phyloP scores from a whole-genome alignment of 495 filamentous ascomycete species.

The Apodospora peruviana region DNA sequence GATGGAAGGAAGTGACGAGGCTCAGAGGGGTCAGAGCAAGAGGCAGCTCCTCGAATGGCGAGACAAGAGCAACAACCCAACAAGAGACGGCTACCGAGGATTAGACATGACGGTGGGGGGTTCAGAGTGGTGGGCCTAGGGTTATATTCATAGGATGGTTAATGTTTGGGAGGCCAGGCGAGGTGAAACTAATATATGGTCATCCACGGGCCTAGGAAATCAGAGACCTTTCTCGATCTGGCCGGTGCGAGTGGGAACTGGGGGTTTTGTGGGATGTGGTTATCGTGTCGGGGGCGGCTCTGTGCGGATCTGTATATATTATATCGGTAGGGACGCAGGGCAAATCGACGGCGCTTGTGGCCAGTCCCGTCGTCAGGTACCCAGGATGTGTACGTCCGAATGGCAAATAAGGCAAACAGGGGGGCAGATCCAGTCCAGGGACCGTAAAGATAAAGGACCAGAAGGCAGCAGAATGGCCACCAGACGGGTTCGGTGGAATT shows the following conservation, averaged over 20 bases:
- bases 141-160: conserved; percentile 22
- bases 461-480: conserved; percentile 9
- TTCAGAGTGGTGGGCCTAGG: conserved; percentile 7
- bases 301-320: conserved; percentile 19
- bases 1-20: too few species aligned
- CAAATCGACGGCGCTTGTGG: too few species aligned
- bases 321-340: conserved; percentile 1
- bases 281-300: conserved; percentile 21
- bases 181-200: conserved; percentile 1
- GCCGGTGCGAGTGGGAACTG: conserved; percentile 9
- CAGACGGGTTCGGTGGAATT: conserved; percentile 22
- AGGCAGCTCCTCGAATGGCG: background rate
- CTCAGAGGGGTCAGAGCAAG: too few species aligned
- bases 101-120: conserved; percentile 23
- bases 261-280: conserved; percentile 14
- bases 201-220: conserved; percentile 10
- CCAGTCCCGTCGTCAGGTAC: conserved; percentile 17
- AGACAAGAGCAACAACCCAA: conserved; percentile 10
- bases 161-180: background rate
- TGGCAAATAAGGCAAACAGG: conserved; percentile 13
- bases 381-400: conserved; percentile 13
- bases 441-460: conserved; percentile 25
- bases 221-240: background rate
- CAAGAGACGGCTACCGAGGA: conserved; percentile 20
- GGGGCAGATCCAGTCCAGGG: conserved; percentile 3